Evolutionary conservation across 2,329 filamentous ascomycete species (phyloP).

Genomic region (Apiospora phragmitis): DNA sequence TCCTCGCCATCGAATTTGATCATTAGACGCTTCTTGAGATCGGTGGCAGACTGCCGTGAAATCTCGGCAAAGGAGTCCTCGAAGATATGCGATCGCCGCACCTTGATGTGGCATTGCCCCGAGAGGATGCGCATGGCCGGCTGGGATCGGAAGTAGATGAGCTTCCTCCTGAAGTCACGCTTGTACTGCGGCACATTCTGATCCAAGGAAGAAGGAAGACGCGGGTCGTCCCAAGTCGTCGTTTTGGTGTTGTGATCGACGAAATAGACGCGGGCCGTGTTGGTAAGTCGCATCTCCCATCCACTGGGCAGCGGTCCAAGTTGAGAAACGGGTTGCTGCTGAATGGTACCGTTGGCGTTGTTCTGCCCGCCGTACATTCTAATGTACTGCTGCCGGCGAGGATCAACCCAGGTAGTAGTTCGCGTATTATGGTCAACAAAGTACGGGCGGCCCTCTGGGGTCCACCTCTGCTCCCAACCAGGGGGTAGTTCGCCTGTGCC

Average conservation of each 20-base stretch:
- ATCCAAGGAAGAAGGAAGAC: slow-evolving; percentile 91
- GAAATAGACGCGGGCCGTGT: slow-evolving; percentile 97
- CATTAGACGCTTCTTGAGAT: slow-evolving; percentile 98
- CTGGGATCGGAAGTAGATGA: slow-evolving; percentile 99
- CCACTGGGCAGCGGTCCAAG: slow-evolving; percentile 92
- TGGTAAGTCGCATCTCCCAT: slow-evolving; percentile 99
- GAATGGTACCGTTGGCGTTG: slow-evolving; percentile 81
- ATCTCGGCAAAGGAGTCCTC: slow-evolving; percentile 99
- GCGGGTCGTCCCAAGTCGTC: slow-evolving; percentile 97
- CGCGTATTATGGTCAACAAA: slow-evolving; percentile 99
- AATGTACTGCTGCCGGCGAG: slow-evolving; percentile 95
- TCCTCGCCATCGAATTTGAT: slow-evolving; percentile 99
- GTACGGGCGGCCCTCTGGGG: slow-evolving; percentile 90
- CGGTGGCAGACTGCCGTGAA: slow-evolving; percentile 90
- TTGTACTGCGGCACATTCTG: slow-evolving; percentile 99
- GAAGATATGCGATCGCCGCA: slow-evolving; percentile 94
- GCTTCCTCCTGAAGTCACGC: slow-evolving; percentile 94
- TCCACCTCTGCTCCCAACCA: slow-evolving; percentile 95
- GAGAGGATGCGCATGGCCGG: slow-evolving; percentile 93
- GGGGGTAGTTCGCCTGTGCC: slow-evolving; percentile 93
- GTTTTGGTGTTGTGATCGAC: slow-evolving; percentile 99
- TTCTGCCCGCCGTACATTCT: slow-evolving; percentile 93
- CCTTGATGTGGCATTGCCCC: slow-evolving; percentile 97
- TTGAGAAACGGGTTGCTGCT: slow-evolving; percentile 97
- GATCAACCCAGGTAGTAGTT: slow-evolving; percentile 98